These are phyloP conservation scores for Candida ortonii DNA, from an alignment of 805 yeast genomes.

Conservation along the genomic window DNA sequence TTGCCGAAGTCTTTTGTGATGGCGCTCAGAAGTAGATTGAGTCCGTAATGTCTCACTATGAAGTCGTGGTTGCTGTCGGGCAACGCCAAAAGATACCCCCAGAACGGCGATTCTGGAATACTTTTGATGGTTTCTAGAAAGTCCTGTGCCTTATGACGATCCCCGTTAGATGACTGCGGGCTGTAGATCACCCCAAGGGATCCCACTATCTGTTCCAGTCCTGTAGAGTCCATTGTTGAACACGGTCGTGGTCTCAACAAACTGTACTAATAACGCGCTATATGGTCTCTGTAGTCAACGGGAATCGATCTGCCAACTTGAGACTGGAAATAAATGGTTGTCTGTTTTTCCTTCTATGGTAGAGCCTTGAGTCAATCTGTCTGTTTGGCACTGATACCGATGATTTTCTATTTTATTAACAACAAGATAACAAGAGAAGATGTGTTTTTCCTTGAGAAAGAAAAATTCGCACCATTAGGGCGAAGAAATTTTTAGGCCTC, in stretches of 20 bases:
- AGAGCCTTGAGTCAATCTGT: too few relatives aligned
- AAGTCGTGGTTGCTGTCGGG: constrained; percentile 58
- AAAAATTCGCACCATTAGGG: too few relatives aligned
- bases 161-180: constrained; percentile 57
- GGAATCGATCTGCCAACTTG: too few relatives aligned
- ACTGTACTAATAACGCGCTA: too few relatives aligned
- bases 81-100: constrained; percentile 86
- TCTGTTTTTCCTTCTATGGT: too few relatives aligned
- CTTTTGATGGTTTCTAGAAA: constrained; percentile 75
- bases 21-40: constrained; percentile 73
- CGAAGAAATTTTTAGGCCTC: too few relatives aligned
- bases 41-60: constrained; percentile 86
- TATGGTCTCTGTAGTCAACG: too few relatives aligned
- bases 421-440: too few relatives aligned
- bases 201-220: constrained; percentile 67
- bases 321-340: too few relatives aligned
- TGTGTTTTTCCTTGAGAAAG: too few relatives aligned
- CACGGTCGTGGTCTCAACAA: background rate
- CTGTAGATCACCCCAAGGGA: constrained; percentile 77
- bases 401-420: too few relatives aligned
- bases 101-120: constrained; percentile 80
- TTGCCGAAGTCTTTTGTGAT: constrained; percentile 57
- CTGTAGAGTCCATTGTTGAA: constrained; percentile 59
- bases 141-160: constrained; percentile 51
- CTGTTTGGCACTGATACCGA: too few relatives aligned